Conservation (phyloP, 176 grass and related monocot species). For the Triticum turgidum region DNA sequence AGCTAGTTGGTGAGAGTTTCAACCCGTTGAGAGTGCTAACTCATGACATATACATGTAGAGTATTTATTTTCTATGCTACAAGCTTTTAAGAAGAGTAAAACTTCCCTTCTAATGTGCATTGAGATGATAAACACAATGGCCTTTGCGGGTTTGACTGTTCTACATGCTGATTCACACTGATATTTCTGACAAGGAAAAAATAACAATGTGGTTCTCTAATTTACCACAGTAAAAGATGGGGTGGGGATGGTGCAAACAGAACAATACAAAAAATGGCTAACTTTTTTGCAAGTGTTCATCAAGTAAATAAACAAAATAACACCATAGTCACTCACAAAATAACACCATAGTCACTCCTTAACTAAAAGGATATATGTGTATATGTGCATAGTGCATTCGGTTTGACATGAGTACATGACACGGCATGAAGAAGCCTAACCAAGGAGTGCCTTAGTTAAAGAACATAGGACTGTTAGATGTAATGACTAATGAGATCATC, state of each 20-base stretch:
- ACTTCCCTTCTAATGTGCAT: not conserved
- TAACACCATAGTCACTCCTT: not conserved
- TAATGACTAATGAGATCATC: not conserved
- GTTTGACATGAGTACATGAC: not conserved
- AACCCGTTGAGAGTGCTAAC: not conserved
- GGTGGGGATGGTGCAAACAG: not conserved
- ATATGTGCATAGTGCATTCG: not conserved
- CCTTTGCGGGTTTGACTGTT: not conserved
- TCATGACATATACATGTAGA: not conserved
- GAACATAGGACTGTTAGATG: not conserved
- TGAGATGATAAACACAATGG: not conserved
- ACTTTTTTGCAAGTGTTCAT: not conserved
- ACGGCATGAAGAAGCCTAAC: slow-evolving; percentile 7
- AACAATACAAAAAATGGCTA: not conserved
- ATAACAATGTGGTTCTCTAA: not conserved
- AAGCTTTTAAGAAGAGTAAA: not conserved
- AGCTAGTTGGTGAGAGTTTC: not conserved
- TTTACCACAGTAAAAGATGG: not conserved
- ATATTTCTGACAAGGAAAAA: not conserved
- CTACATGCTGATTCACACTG: not conserved
- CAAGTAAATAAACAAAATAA: not conserved
- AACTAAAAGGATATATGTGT: not conserved
- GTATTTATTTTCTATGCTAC: not conserved
- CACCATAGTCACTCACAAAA: not conserved
- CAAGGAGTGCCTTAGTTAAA: not conserved